Base-by-base conservation (phyloP, 192 early-diverging fungal genomes). In the Coemansia sp. region DNA sequence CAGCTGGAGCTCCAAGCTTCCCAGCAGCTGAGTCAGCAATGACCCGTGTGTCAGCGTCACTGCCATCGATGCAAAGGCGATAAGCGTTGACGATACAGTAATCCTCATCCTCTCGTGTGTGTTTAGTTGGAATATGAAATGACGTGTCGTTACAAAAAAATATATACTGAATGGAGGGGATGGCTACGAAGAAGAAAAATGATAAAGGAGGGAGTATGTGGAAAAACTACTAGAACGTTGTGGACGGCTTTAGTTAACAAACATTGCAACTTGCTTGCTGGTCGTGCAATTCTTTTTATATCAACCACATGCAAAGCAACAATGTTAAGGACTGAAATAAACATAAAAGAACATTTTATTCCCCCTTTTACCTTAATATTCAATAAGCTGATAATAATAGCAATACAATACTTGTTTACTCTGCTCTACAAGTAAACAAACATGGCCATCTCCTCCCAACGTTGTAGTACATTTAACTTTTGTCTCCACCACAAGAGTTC, bases 11-110 rank as follows among this genome's bases (percentile, higher is more conserved):
- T 74, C 51, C 1, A 79, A 41, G 40, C 68, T 61, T 8, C 77
- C 72, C 32, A 79, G 66, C 10, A 79, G 63, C 22, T 71, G 64
- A 6, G 52, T 48, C 5, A 79, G 72, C 43, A 79, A 62, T 22
- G 72, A 73, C 1, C 77, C 77, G 2, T 74, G 63, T 16, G 55
- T 62, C 16, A 51, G 36, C n/a, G 61, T 21, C 6, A 49, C 60
- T 21, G 58, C 37, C 55, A 56, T 57, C 15, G 61, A 21, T 1
- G 64, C 61, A 8, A 37, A 69, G 4, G 42, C 62, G 21, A 57
- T 64, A 51, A 69, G 39, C 36, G 67, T 66, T 65, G 56, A 41
- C 6, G 63, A 51, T 12, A 65, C 18, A 41, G 61, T 67, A 63
- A 21, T 58, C 40, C 40, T 65, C 67, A 73, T 78, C 41, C 11